A percentile compares a stretch with the other conserved stretches of the same genome.
phyloP scores from a whole-genome alignment of 345 rosid species.

The Salix arbutifolia region DNA sequence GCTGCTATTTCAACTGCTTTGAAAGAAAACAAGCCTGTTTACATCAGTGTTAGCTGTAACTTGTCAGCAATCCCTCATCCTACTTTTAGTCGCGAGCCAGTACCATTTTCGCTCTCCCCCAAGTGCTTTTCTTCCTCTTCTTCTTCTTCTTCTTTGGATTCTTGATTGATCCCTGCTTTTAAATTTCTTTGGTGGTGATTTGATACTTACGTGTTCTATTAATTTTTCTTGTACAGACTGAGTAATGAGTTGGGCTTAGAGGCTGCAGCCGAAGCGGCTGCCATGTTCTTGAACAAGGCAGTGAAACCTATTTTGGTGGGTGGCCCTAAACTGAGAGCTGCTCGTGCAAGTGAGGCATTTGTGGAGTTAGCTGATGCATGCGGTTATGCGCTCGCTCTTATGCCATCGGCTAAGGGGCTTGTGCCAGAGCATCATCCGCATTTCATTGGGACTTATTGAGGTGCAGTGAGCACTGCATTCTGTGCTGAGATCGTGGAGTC shows the following conservation, averaged over 20 bases:
- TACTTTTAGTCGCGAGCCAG: conserved; percentile 59
- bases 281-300: conserved; percentile 68
- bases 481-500: conserved; percentile 84
- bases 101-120: conserved; percentile 59
- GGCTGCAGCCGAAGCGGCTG: conserved; percentile 73
- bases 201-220: background rate
- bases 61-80: conserved; percentile 67
- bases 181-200: no score
- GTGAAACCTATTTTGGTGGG: conserved; percentile 75
- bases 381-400: conserved; percentile 59
- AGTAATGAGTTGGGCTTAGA: conserved; percentile 57
- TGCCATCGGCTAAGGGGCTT: conserved; percentile 77
- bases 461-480: conserved; percentile 71
- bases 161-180: background rate
- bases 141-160: background rate
- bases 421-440: conserved; percentile 72
- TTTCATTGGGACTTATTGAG: conserved; percentile 82
- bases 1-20: conserved; percentile 70
- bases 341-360: conserved; percentile 52
- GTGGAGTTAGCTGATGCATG: conserved; percentile 58
- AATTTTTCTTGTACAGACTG: conserved; percentile 29
- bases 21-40: conserved; percentile 84
- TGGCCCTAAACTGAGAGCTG: conserved; percentile 63
- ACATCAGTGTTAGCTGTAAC: conserved; percentile 69
- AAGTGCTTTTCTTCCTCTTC: conserved; percentile 24